phyloP scores from a whole-genome alignment of 1,284 basidiomycete genomes.

The Lentinula novae-zelandiae region DNA sequence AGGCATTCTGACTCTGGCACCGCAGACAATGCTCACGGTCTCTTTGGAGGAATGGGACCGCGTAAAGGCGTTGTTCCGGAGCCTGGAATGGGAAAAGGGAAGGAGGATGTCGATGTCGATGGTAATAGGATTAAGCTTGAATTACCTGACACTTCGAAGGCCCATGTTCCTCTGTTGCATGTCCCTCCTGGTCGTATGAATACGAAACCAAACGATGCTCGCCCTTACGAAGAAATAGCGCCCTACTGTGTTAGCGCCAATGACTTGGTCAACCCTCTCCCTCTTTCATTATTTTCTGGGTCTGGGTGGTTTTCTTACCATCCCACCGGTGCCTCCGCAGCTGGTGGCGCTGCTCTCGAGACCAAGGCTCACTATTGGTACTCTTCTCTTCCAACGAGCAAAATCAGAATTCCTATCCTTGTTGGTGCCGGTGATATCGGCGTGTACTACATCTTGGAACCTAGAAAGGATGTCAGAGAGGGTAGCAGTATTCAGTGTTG shows the following conservation, averaged over 20 bases:
- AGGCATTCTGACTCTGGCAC: conserved; percentile 33
- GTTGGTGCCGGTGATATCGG: conserved; percentile 77
- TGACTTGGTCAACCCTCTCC: conserved; percentile 91
- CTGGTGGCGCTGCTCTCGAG: conserved; percentile 32
- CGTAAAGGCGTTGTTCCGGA: conserved; percentile 59
- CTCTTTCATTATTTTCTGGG: conserved; percentile 84
- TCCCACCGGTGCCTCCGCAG: conserved; percentile 34
- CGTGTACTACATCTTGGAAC: conserved; percentile 73
- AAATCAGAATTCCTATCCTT: conserved; percentile 72
- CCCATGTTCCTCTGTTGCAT: conserved; percentile 34
- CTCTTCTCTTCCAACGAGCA: conserved; percentile 72
- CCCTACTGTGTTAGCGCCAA: conserved; percentile 92
- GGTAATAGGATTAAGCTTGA: conserved; percentile 24
- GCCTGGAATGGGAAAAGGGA: conserved; percentile 28
- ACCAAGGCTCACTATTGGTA: conserved; percentile 85
- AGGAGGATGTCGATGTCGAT: conserved; percentile 26
- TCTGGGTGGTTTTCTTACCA: conserved; percentile 84
- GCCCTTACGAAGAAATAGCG: conserved; percentile 77
- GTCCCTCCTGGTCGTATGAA: conserved; percentile 76
- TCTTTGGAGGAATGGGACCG: conserved; percentile 73
- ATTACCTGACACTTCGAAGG: conserved; percentile 24
- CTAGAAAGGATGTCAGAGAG: conserved; percentile 45
- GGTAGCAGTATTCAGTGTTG: conserved; percentile 76
- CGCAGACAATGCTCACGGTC: conserved; percentile 41
- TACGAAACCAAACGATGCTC: conserved; percentile 55